Evolutionary conservation across 306 rosid genomes (phyloP).

Genomic region (Dryas drummondii): DNA sequence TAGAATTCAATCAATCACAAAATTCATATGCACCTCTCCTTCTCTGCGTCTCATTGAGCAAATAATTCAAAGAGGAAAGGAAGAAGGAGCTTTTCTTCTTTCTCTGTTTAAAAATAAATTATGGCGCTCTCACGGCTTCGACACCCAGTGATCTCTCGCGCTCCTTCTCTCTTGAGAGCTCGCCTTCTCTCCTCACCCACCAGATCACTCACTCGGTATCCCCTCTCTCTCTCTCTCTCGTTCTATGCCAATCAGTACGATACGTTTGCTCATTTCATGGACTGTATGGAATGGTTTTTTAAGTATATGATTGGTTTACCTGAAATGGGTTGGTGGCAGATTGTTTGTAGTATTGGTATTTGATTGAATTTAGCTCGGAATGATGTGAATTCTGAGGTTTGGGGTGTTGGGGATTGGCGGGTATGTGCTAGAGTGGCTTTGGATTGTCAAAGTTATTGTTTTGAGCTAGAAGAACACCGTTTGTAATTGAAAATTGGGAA

Average conservation of each 20-base stretch:
- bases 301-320: background rate
- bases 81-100: background rate
- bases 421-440: background rate
- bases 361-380: constrained; percentile 17
- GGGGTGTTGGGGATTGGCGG: constrained; percentile 7
- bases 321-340: constrained; percentile 6
- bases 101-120: background rate
- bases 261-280: background rate
- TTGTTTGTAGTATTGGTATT: background rate
- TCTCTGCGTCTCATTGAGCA: background rate
- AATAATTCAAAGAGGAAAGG: background rate
- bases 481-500: background rate
- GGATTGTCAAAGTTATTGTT: background rate
- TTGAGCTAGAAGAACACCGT: background rate
- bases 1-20: background rate
- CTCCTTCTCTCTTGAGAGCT: constrained; percentile 44
- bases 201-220: constrained; percentile 64
- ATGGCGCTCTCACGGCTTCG: constrained; percentile 95
- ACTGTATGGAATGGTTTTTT: background rate
- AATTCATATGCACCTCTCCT: background rate
- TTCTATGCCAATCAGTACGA: background rate
- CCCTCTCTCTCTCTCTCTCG: constrained; percentile 6
- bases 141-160: constrained; percentile 62
- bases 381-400: background rate
- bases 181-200: constrained; percentile 59